Evolutionary conservation across 345 rosid species (phyloP).

Genomic region (Eucalyptus coolabah): DNA sequence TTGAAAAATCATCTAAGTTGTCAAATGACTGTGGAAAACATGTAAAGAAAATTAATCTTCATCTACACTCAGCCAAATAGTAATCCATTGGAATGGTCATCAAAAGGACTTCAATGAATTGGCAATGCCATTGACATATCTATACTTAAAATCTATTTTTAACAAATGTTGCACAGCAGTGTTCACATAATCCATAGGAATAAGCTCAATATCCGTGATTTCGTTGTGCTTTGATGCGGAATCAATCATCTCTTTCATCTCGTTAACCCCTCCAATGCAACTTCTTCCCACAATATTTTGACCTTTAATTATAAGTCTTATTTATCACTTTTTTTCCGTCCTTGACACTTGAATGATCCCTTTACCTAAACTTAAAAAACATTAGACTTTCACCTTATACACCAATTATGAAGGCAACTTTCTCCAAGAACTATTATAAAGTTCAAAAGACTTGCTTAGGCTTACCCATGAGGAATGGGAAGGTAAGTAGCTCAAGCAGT

Average conservation of each 20-base stretch:
- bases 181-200: constrained; percentile 7
- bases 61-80: not conserved
- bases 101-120: not conserved
- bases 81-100: not conserved
- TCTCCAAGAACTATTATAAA: not conserved
- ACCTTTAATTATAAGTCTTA: not conserved
- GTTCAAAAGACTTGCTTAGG: not conserved
- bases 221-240: not conserved
- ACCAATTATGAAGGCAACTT: not conserved
- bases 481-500: constrained; percentile 20
- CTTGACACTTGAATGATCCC: not conserved
- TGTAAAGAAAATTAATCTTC: not conserved
- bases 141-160: not conserved
- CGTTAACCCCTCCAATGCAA: constrained; percentile 3
- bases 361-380: not conserved
- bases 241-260: constrained; percentile 20
- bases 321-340: not conserved
- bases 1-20: not conserved
- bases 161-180: constrained; percentile 3
- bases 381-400: not conserved
- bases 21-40: not conserved
- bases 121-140: constrained; percentile 9
- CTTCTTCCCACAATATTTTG: constrained; percentile 9
- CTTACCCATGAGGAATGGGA: constrained; percentile 22
- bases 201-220: not conserved